Evolutionary conservation across 495 filamentous ascomycete genomes (phyloP), one percentile per base, ranked within the genome.

Genomic region (Penicillium malachiteum): DNA sequence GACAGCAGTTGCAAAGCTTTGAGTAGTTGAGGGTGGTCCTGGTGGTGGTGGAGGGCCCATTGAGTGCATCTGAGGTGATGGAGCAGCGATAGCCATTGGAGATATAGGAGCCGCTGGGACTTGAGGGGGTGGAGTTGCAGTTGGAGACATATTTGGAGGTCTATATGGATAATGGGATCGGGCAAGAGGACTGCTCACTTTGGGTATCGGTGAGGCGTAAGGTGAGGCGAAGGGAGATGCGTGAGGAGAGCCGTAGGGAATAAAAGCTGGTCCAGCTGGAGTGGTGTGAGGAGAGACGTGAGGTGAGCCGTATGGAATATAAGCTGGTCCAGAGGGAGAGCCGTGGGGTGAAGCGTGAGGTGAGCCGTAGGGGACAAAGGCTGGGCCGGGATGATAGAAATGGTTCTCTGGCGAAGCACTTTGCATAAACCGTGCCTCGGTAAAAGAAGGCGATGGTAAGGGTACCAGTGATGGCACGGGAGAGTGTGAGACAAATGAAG

Each of bases 121-220:
- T 21, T 21, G 30, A 40, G 50, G 50, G 32, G 50, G 39, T 34
- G 55, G 59, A 21, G 64, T 70, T 50, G 63, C 65, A 18, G 67
- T 70, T 9, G 73, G 72, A 30, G 73, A 74, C 67, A 76, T 72
- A 57, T 57, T 56, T 7, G 73, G 73, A 26, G 76, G 71, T 41
- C 66, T 69, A 57, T 76, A 71, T 26, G 64, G 60, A 34, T 64
- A 66, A 57, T 75, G 72, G n/a, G 67, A 61, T 34, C 66, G 70
- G 46, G 72, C 70, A 26, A 75, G 67, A 37, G 71, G 71, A 37
- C 70, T 76, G 66, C 66, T 73, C 44, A 69, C 57, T 63, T 74
- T 75, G 35, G 72, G 68, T 5, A 70, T 47, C 4, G 72, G 71
- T 3, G 70, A 72, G 40, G 62, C 64, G 54, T 69, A 65, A 39